Percentiles rank a stretch among this genome's conserved stretches.
phyloP scores from a whole-genome alignment of 73 alveolate genomes.

The Uronychia setigera region DNA sequence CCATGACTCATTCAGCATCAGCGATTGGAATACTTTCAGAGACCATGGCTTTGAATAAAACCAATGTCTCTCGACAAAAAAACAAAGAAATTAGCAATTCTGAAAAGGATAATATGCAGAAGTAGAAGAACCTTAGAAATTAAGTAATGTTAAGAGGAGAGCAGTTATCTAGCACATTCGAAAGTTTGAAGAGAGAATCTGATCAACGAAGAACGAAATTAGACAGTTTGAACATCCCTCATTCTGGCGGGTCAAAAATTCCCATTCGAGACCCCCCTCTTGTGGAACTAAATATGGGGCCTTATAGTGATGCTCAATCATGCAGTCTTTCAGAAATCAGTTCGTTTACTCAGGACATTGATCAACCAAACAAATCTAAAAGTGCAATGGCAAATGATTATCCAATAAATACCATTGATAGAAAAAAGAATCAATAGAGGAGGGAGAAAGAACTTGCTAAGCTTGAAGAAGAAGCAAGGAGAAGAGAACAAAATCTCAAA shows the following conservation, averaged over 20 bases:
- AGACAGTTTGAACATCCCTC: background rate
- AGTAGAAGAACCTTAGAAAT: too few relatives aligned
- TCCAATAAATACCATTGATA: background rate
- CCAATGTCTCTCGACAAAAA: too few relatives aligned
- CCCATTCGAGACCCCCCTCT: too few relatives aligned
- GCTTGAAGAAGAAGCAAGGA: background rate
- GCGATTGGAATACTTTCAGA: too few relatives aligned
- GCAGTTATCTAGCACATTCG: background rate
- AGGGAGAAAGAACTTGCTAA: background rate
- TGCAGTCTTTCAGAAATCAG: background rate
- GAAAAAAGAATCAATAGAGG: background rate
- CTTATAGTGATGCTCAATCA: too few relatives aligned
- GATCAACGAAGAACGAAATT: background rate
- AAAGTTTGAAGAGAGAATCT: background rate
- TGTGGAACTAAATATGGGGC: too few relatives aligned
- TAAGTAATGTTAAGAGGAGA: background rate
- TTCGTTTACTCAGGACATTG: background rate
- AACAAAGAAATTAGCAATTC: too few relatives aligned
- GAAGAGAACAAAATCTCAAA: background rate
- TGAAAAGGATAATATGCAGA: too few relatives aligned
- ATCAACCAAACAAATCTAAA: background rate
- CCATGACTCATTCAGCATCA: too few relatives aligned
- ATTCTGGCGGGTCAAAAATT: background rate
- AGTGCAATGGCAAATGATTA: background rate
- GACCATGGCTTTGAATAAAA: too few relatives aligned